Percentiles rank a stretch among this genome's conserved stretches.
Evolutionary conservation across 2,329 filamentous ascomycete species (phyloP).

Genomic region (Fusarium falciforme): DNA sequence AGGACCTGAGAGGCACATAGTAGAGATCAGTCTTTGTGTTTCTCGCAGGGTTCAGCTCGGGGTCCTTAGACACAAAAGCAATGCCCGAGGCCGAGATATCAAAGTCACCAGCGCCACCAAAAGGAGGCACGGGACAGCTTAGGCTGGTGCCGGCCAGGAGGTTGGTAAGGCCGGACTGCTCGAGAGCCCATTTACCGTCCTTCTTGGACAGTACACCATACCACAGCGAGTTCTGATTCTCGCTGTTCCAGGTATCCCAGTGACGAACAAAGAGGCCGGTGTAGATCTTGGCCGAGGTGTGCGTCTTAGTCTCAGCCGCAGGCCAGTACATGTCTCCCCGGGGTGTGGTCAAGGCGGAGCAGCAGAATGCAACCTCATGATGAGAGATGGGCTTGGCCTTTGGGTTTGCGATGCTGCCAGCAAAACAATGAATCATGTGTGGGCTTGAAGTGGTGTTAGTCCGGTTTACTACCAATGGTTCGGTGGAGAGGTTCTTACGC

Average conservation of each 20-base stretch:
- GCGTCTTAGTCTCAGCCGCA: conserved; percentile 67
- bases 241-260: conserved; percentile 81
- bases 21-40: conserved; percentile 88
- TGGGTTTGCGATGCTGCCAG: conserved; percentile 67
- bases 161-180: conserved; percentile 66
- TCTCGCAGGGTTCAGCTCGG: conserved; percentile 74
- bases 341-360: conserved; percentile 73
- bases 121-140: conserved; percentile 78
- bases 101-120: conserved; percentile 84
- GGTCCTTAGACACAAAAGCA: conserved; percentile 81
- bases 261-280: conserved; percentile 81
- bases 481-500: conserved; percentile 48
- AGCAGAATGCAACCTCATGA: conserved; percentile 64
- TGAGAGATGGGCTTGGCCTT: conserved; percentile 65
- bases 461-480: not conserved
- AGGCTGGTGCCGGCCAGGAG: conserved; percentile 69
- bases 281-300: conserved; percentile 77
- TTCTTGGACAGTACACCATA: conserved; percentile 70
- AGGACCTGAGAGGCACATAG: conserved; percentile 73
- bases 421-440: conserved; percentile 60
- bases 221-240: conserved; percentile 78
- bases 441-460: conserved; percentile 38
- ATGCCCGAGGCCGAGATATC: conserved; percentile 76
- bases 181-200: conserved; percentile 55
- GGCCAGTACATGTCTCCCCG: conserved; percentile 77